Percentiles rank a stretch among this genome's conserved stretches.
Conservation (phyloP, 306 rosid species). For the Dalbergia cultrata region DNA sequence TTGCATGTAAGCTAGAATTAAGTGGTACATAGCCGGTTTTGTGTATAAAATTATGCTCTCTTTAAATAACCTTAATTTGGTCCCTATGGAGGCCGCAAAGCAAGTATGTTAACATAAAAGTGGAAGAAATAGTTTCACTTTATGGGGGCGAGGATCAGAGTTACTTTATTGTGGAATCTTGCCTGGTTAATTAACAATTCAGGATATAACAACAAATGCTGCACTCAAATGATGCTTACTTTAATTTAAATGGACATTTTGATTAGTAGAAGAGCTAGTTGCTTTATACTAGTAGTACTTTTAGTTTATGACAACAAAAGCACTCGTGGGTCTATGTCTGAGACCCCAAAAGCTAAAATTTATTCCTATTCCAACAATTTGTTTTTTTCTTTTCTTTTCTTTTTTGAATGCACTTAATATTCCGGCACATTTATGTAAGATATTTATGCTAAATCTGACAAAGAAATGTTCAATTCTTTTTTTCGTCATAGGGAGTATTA, state of each 20-base stretch:
- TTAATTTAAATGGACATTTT: slow-evolving; percentile 44
- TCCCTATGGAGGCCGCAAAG: slow-evolving; percentile 60
- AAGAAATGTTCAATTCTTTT: no score
- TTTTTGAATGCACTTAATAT: background rate
- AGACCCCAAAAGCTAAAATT: slow-evolving; percentile 46
- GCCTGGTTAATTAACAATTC: slow-evolving; percentile 33
- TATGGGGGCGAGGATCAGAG: slow-evolving; percentile 50
- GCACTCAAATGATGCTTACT: slow-evolving; percentile 28
- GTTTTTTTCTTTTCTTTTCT: background rate
- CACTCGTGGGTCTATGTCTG: slow-evolving; percentile 49
- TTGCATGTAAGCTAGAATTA: slow-evolving; percentile 71
- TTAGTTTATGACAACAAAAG: slow-evolving; percentile 46
- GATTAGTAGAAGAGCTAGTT: slow-evolving; percentile 42
- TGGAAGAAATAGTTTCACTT: slow-evolving; percentile 46
- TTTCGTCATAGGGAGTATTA: no score
- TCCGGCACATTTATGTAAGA: slow-evolving; percentile 19
- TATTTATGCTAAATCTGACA: no score
- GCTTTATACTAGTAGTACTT: slow-evolving; percentile 34
- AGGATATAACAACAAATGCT: slow-evolving; percentile 39
- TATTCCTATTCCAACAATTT: slow-evolving; percentile 42
- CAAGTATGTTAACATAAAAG: slow-evolving; percentile 42
- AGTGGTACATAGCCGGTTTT: slow-evolving; percentile 57
- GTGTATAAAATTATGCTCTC: slow-evolving; percentile 20
- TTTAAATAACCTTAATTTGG: slow-evolving; percentile 46
- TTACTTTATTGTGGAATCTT: slow-evolving; percentile 54